These are phyloP conservation scores for Noccaea caerulescens DNA, from an alignment of 345 rosid genomes.

Conservation along the genomic window DNA sequence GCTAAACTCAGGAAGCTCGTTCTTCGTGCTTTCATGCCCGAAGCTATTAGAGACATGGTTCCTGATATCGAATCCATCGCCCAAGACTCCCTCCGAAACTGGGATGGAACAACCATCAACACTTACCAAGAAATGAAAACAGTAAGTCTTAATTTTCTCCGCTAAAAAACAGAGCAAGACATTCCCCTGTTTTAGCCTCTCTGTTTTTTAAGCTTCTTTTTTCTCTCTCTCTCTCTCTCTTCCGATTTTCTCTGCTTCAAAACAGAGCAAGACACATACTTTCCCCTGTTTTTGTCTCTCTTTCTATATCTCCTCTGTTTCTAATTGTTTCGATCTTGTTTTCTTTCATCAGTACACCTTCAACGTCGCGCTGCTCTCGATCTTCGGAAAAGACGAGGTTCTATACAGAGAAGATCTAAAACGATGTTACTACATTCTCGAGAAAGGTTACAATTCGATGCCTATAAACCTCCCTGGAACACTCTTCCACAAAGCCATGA, in stretches of 20 bases:
- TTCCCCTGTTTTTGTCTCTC: constrained; percentile 9
- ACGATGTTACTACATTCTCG: constrained; percentile 85
- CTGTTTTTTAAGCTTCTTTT: neutral
- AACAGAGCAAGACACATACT: constrained; percentile 37
- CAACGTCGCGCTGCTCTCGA: constrained; percentile 78
- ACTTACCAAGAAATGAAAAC: constrained; percentile 87
- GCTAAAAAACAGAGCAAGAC: constrained; percentile 23
- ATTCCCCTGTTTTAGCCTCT: constrained; percentile 14
- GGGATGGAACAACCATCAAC: constrained; percentile 60
- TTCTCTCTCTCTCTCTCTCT: neutral
- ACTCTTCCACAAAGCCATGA: constrained; percentile 85
- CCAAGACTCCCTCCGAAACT: constrained; percentile 43
- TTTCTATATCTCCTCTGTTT: neutral
- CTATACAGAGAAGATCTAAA: constrained; percentile 78
- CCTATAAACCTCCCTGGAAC: constrained; percentile 92
- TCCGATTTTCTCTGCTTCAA: neutral
- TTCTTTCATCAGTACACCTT: constrained; percentile 64
- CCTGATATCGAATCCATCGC: constrained; percentile 63
- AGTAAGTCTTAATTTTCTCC: constrained; percentile 48
- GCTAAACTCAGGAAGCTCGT: constrained; percentile 75
- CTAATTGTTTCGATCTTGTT: constrained; percentile 1
- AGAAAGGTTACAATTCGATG: constrained; percentile 97
- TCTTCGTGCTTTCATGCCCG: constrained; percentile 77
- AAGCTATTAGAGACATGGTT: constrained; percentile 55
- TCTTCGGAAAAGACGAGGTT: constrained; percentile 74